Evolutionary conservation across 139 green algal species (phyloP).

Genomic region (Tetraselmis striata): DNA sequence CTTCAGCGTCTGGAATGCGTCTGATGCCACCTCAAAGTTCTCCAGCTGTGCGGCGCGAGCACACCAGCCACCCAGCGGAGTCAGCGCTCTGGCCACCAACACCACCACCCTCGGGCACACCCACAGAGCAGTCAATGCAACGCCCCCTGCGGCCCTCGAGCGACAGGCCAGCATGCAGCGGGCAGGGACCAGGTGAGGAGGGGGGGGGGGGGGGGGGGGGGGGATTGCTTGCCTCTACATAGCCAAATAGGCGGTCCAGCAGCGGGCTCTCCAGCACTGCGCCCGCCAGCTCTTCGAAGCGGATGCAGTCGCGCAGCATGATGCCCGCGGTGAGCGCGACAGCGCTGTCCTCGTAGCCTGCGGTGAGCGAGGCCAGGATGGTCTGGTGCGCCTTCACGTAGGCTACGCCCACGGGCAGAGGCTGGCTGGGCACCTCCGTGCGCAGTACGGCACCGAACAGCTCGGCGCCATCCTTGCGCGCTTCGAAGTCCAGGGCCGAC

Average conservation of each 20-base stretch:
- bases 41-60: no score
- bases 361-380: constrained; percentile 62
- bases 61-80: no score
- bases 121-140: no score
- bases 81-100: no score
- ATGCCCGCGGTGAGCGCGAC: constrained; percentile 76
- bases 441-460: constrained; percentile 61
- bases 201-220: no score
- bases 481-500: constrained; percentile 75
- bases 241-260: constrained; percentile 66
- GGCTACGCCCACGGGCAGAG: constrained; percentile 39
- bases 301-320: constrained; percentile 82
- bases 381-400: constrained; percentile 57
- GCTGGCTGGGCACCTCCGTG: constrained; percentile 35
- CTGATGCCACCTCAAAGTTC: constrained; percentile 89
- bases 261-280: constrained; percentile 39
- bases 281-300: constrained; percentile 32
- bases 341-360: constrained; percentile 59
- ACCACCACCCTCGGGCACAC: no score
- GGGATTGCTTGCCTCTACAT: no score
- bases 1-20: constrained; percentile 82
- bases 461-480: constrained; percentile 69
- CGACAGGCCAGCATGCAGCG: no score
- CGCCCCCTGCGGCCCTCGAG: no score
- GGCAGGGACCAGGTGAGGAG: no score